Evolutionary conservation across 2,329 filamentous ascomycete species (phyloP), one percentile per base, ranked within the genome.

Genomic region (Colletotrichum kahawae): DNA sequence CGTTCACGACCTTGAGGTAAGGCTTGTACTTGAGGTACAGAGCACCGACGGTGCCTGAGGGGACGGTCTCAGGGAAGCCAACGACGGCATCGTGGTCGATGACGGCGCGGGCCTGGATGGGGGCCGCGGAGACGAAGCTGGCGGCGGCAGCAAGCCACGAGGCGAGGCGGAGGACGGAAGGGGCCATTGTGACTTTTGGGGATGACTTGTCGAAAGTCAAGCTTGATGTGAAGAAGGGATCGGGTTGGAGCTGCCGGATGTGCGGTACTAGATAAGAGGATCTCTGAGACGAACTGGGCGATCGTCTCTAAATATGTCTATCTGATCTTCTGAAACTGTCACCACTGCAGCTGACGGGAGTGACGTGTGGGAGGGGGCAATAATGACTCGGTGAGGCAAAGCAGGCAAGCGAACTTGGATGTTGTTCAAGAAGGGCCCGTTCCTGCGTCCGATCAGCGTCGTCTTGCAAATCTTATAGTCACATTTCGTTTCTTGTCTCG

Each of bases 1-100:
- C 91, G 78, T 90, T 89, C 21, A 86, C 85, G 7, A 92, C 88
- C 56, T 79, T 79, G 36, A 84, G 78, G 73, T 79, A 83, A 13
- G 83, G 83, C 77, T 83, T 82, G 78, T 82, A 83, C 77, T 82
- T 83, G n/a, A 81, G 78, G 65, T 82, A 83, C 33, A 82, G 71
- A 29, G 72, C 69, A 29, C 83, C 82, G 43, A 78, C 75, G 9
- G 77, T 78, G 67, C 77, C 79, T 18, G 78, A 76, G 8, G 83
- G 83, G 36, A 83, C 79, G 12, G 81, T 77, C 77, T 84, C 76
- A 7, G 78, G 59, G 54, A 84, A 83, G 2, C 82, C 82, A 51
- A 82, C 79, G 13, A 84, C 79, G n/a, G 79, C 80, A 67, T 82
- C 79, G 38, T 83, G 81, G 65, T 21, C 59, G 64, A 83, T 82